Conservation (phyloP, 768 basidiomycete genomes). For the Tylopilus vinaceipallidus region DNA sequence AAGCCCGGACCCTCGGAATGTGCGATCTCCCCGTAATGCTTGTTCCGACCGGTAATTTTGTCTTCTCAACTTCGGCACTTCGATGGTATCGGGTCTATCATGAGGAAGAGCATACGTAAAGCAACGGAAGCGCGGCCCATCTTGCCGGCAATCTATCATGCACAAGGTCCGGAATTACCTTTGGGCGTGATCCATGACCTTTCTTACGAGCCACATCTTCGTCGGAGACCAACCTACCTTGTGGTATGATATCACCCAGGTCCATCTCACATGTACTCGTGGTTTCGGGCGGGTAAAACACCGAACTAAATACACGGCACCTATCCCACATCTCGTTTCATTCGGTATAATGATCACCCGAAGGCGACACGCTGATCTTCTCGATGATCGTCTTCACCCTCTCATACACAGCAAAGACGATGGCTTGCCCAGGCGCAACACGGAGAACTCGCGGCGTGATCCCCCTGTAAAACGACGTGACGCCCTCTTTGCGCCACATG, state of each 20-base stretch:
- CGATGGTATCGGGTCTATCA: too few species aligned
- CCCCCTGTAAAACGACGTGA: constrained; percentile 93
- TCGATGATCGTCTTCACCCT: constrained; percentile 77
- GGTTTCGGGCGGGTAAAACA: background rate
- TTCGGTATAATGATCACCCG: constrained; percentile 71
- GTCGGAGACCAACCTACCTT: too few species aligned
- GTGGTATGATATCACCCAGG: too few species aligned
- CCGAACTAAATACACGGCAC: background rate
- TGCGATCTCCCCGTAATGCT: background rate
- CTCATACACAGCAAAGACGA: constrained; percentile 98
- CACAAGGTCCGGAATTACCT: too few species aligned
- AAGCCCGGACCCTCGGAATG: too few species aligned
- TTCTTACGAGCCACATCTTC: too few species aligned
- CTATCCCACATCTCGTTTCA: constrained; percentile 26
- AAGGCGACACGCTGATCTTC: constrained; percentile 51
- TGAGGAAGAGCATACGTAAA: too few species aligned
- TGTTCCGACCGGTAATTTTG: too few species aligned
- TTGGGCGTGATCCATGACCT: too few species aligned
- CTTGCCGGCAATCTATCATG: too few species aligned
- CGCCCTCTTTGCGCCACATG: constrained; percentile 92
- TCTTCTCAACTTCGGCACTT: background rate
- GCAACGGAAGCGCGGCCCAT: too few species aligned
- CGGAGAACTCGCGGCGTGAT: constrained; percentile 95
- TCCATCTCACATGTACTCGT: too few species aligned
- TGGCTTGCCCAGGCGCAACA: constrained; percentile 95